Conservation (phyloP, 495 filamentous ascomycete genomes). For the Pyrenopolyporus hunteri region DNA sequence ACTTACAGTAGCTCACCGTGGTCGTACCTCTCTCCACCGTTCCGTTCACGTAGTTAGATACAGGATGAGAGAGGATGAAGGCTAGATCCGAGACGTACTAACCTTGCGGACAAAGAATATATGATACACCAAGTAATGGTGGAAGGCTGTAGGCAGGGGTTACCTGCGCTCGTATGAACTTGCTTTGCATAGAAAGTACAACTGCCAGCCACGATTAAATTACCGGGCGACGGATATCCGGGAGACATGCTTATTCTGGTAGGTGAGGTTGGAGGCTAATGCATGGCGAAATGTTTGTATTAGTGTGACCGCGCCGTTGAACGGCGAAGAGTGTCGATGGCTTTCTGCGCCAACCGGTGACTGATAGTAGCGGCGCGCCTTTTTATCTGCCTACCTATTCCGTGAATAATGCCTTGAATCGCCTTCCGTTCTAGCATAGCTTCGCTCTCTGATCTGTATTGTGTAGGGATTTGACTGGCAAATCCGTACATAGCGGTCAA, state of each 20-base stretch:
- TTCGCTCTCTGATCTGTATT: too few relatives aligned
- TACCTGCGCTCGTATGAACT: too few relatives aligned
- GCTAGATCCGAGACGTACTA: too few relatives aligned
- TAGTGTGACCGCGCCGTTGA: slow-evolving; percentile 1
- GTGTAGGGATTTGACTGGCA: too few relatives aligned
- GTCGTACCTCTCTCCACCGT: too few relatives aligned
- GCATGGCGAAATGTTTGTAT: slow-evolving; percentile 2
- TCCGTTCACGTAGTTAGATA: too few relatives aligned
- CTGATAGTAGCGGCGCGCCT: neutral
- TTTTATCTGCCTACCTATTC: slow-evolving; percentile 6
- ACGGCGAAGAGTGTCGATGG: slow-evolving; percentile 1
- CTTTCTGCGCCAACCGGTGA: neutral
- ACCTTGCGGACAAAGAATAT: too few relatives aligned
- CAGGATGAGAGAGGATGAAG: neutral
- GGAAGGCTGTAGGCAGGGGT: too few relatives aligned
- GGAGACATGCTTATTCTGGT: slow-evolving; percentile 16
- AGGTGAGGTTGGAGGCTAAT: slow-evolving; percentile 15
- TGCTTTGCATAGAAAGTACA: neutral
- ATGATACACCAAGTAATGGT: too few relatives aligned
- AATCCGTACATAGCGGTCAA: too few relatives aligned
- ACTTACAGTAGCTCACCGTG: neutral
- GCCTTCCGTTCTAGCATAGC: neutral
- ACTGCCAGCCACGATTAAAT: neutral
- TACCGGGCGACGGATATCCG: slow-evolving; percentile 5
- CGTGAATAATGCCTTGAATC: neutral